Percentiles rank a stretch among this genome's conserved stretches.
Evolutionary conservation across 192 early-diverging fungal genomes (phyloP).

Genomic region (Entomortierella chlamydospora): DNA sequence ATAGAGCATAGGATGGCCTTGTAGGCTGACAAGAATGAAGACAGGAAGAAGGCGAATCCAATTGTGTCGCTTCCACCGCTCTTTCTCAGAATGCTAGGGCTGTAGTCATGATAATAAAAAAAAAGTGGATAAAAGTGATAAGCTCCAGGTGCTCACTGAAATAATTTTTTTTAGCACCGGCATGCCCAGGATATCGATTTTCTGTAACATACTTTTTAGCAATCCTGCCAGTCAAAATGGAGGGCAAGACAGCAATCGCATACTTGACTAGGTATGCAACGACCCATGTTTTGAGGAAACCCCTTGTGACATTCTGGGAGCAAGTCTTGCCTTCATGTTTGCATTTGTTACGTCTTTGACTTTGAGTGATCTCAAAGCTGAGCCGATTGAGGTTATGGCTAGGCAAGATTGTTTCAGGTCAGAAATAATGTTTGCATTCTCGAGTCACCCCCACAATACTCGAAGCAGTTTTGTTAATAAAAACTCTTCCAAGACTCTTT

Average conservation of each 20-base stretch:
- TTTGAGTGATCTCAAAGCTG: slow-evolving; percentile 51
- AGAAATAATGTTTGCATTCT: no score
- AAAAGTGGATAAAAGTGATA: neutral
- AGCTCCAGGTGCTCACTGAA: no score
- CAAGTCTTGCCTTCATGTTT: slow-evolving; percentile 74
- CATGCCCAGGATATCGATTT: neutral
- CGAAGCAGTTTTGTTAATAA: no score
- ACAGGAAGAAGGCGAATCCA: slow-evolving; percentile 75
- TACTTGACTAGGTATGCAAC: slow-evolving; percentile 73
- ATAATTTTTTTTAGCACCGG: no score
- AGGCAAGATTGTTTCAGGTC: neutral
- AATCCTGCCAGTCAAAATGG: slow-evolving; percentile 64
- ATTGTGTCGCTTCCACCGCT: slow-evolving; percentile 69
- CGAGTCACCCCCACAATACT: no score
- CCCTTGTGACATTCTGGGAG: slow-evolving; percentile 70
- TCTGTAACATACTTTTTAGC: slow-evolving; percentile 58
- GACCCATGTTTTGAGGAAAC: slow-evolving; percentile 70
- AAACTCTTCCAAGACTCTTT: no score
- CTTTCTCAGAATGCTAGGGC: slow-evolving; percentile 59
- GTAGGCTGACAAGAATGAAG: slow-evolving; percentile 72
- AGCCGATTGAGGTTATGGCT: slow-evolving; percentile 60
- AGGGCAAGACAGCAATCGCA: slow-evolving; percentile 64
- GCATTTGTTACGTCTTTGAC: slow-evolving; percentile 52
- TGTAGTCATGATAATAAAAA: no score
- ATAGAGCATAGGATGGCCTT: slow-evolving; percentile 70